Evolutionary conservation across 495 filamentous ascomycete species (phyloP).

Genomic region (Penicillium turbatum): DNA sequence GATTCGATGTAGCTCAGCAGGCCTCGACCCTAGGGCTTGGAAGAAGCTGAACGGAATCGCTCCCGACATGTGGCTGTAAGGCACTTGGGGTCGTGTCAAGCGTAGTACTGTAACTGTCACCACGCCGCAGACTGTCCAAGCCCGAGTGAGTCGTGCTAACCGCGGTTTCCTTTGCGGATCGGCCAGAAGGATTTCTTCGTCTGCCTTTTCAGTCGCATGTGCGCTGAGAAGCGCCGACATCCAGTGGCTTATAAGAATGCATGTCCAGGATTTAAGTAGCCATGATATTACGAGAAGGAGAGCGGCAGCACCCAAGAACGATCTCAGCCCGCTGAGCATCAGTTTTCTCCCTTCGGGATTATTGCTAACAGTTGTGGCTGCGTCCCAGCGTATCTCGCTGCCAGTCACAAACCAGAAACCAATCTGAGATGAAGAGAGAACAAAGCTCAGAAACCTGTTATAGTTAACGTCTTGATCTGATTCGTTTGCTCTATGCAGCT

Average conservation of each 20-base stretch:
- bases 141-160: neutral
- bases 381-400: constrained; percentile 26
- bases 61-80: constrained; percentile 25
- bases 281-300: constrained; percentile 13
- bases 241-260: constrained; percentile 8
- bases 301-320: constrained; percentile 15
- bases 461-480: neutral
- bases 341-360: constrained; percentile 23
- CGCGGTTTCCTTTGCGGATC: neutral
- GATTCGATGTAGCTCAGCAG: neutral
- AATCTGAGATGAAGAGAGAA: constrained; percentile 20
- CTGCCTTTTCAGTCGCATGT: neutral
- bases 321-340: constrained; percentile 22
- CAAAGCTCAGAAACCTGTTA: constrained; percentile 13
- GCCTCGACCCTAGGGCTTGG: constrained; percentile 5
- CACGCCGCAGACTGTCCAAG: constrained; percentile 10
- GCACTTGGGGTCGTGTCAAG: constrained; percentile 21
- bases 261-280: constrained; percentile 11
- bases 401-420: constrained; percentile 26
- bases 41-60: constrained; percentile 23
- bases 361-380: constrained; percentile 20
- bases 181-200: constrained; percentile 3
- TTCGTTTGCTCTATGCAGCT: too few species aligned
- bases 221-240: constrained; percentile 9
- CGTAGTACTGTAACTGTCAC: constrained; percentile 5